Percentiles rank a stretch among this genome's conserved stretches.
These are phyloP conservation scores for Gossypium gossypioides DNA, from an alignment of 441 rosid species.

Conservation along the genomic window DNA sequence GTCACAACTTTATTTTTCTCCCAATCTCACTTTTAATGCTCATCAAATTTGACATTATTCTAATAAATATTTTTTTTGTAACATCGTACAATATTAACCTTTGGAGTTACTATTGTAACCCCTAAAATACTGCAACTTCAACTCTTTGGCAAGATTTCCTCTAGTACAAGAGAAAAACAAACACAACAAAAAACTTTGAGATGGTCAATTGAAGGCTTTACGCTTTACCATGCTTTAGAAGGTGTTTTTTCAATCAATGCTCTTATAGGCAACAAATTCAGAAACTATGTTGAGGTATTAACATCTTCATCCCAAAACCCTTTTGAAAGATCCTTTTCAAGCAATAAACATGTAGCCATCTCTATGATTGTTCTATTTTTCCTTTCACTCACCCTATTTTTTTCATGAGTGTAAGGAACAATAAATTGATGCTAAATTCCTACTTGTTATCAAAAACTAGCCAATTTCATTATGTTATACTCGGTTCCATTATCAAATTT, in stretches of 20 bases:
- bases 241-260: not conserved
- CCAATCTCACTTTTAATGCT: not conserved
- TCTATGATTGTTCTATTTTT: not conserved
- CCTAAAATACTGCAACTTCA: not conserved
- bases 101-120: not conserved
- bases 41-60: not conserved
- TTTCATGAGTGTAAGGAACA: not conserved
- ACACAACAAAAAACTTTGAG: too few species aligned
- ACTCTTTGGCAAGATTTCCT: not conserved
- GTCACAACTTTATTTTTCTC: not conserved
- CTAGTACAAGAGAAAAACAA: too few species aligned
- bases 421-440: not conserved
- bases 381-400: not conserved
- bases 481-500: not conserved
- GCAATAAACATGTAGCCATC: not conserved
- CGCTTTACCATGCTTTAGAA: not conserved
- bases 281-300: not conserved
- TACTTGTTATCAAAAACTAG: not conserved
- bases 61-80: not conserved
- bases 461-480: not conserved
- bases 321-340: not conserved
- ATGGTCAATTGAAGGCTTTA: too few species aligned
- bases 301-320: not conserved
- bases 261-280: not conserved
- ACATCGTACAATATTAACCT: not conserved